phyloP scores from a whole-genome alignment of 2,329 filamentous ascomycete genomes.

The Onygenales sp. region DNA sequence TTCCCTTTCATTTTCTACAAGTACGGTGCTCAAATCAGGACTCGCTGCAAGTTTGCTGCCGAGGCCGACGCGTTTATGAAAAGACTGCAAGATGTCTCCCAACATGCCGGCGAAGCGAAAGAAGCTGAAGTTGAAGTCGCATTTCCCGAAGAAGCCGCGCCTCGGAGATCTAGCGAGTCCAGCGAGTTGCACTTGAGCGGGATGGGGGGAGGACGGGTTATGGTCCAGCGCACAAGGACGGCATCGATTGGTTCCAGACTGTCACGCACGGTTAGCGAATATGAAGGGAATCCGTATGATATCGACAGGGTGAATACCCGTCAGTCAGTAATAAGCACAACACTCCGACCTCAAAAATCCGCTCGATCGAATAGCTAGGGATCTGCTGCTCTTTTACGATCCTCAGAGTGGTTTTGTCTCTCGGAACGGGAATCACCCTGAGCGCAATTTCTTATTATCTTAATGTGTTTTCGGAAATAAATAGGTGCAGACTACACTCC shows the following conservation, averaged over 20 bases:
- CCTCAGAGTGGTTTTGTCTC: too few relatives aligned
- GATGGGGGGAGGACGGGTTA: not conserved
- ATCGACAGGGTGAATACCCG: conserved; percentile 35
- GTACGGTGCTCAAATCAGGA: conserved; percentile 55
- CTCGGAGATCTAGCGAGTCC: not conserved
- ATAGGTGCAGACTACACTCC: too few relatives aligned
- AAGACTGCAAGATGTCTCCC: conserved; percentile 24
- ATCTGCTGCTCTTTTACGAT: too few relatives aligned
- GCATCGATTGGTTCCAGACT: not conserved
- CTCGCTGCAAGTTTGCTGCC: conserved; percentile 59
- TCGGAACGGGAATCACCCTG: too few relatives aligned
- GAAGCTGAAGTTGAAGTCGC: not conserved
- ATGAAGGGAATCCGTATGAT: conserved; percentile 36
- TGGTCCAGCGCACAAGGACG: not conserved
- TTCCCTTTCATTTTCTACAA: conserved; percentile 69
- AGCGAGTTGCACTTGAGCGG: not conserved
- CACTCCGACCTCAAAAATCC: not conserved
- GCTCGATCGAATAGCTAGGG: too few relatives aligned
- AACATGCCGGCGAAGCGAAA: not conserved
- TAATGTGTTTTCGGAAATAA: not conserved
- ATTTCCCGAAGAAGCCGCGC: not conserved
- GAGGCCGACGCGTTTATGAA: conserved; percentile 55
- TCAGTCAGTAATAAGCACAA: conserved; percentile 3
- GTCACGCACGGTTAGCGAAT: conserved; percentile 15
- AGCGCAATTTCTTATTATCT: not conserved